Percentiles rank a stretch among this genome's conserved stretches.
Evolutionary conservation across 176 grass and related monocot species (phyloP).

Genomic region (Ananas comosus): DNA sequence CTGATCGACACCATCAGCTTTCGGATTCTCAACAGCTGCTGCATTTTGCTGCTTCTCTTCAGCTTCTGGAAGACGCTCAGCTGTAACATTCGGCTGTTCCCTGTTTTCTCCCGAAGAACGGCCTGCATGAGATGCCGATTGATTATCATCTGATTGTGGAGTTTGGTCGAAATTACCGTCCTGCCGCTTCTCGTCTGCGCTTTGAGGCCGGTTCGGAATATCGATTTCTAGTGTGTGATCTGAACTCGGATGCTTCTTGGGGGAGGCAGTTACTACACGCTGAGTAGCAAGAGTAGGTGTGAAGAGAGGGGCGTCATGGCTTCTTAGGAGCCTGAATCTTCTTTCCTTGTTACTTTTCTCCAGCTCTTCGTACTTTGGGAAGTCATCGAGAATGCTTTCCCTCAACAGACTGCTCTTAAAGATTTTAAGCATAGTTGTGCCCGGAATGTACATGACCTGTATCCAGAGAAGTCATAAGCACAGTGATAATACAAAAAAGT

Average conservation of each 20-base stretch:
- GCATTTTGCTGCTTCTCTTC: neutral
- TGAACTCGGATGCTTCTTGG: neutral
- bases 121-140: neutral
- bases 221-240: neutral
- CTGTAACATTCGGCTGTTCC: neutral
- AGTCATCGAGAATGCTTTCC: conserved; percentile 64
- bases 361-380: conserved; percentile 58
- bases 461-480: neutral
- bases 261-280: neutral
- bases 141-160: neutral
- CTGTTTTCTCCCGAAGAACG: neutral
- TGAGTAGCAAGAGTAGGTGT: conserved; percentile 34
- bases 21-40: neutral
- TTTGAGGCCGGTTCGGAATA: neutral
- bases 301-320: conserved; percentile 57
- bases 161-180: neutral
- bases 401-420: conserved; percentile 44
- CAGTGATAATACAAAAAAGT: neutral
- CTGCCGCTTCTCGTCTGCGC: neutral
- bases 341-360: conserved; percentile 37
- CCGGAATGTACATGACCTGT: conserved; percentile 53
- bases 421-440: conserved; percentile 49
- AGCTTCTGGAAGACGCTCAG: neutral
- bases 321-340: conserved; percentile 40
- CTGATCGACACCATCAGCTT: conserved; percentile 12